Conservation (phyloP, 176 grass and related monocot species). For the Musa acuminata region DNA sequence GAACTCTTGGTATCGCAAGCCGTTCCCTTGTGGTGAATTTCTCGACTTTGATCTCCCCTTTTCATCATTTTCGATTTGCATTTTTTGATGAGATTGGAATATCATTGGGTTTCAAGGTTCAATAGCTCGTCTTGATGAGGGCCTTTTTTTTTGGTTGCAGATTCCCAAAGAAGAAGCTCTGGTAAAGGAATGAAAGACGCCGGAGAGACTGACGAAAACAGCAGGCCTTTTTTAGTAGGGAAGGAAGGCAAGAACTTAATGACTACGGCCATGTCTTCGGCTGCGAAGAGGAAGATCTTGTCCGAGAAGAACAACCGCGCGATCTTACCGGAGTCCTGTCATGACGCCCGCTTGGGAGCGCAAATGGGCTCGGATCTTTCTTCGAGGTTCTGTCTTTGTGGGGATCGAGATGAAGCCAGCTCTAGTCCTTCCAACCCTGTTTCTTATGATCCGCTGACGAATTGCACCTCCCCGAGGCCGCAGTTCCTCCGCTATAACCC, state of each 20-base stretch:
- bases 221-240: background rate
- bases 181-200: background rate
- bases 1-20: background rate
- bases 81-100: background rate
- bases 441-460: conserved; percentile 64
- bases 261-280: background rate
- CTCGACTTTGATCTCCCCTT: background rate
- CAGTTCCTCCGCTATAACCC: conserved; percentile 71
- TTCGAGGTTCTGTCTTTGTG: background rate
- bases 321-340: background rate
- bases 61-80: background rate
- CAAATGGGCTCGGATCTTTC: background rate
- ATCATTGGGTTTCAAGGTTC: background rate
- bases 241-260: background rate
- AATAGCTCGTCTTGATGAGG: background rate
- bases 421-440: conserved; percentile 13
- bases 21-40: too few relatives aligned
- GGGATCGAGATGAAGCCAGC: conserved; percentile 13
- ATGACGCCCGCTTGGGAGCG: background rate
- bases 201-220: background rate
- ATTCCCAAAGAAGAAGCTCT: background rate
- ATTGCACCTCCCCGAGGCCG: conserved; percentile 65
- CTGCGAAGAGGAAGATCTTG: conserved; percentile 1
- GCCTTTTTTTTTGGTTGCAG: background rate
- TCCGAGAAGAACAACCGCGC: background rate